A percentile compares a stretch with the other conserved stretches of the same genome.
Evolutionary conservation across 257 asterid species (phyloP).

Genomic region (Cordia subcordata): DNA sequence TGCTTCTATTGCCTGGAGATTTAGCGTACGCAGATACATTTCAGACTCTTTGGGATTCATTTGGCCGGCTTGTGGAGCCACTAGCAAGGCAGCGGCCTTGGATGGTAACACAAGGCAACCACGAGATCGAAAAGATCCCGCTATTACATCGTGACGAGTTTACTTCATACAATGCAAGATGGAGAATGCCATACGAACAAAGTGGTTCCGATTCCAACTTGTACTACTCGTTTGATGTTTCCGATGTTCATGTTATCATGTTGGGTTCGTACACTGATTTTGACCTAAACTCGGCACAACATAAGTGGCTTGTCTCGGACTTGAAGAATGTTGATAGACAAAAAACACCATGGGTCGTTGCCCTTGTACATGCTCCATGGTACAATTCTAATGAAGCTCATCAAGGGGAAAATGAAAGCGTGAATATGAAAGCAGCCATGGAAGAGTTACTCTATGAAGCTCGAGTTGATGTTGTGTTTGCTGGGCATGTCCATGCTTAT

Average conservation of each 20-base stretch:
- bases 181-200: conserved; percentile 77
- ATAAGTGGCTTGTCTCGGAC: conserved; percentile 55
- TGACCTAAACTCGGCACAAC: conserved; percentile 52
- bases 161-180: conserved; percentile 69
- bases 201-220: conserved; percentile 73
- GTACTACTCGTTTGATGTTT: conserved; percentile 70
- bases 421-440: conserved; percentile 57
- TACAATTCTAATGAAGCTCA: conserved; percentile 74
- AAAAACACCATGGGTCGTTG: conserved; percentile 74
- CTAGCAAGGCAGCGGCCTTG: conserved; percentile 70
- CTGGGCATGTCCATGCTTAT: conserved; percentile 94
- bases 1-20: conserved; percentile 67
- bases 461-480: conserved; percentile 59
- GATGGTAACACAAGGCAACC: conserved; percentile 98
- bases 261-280: conserved; percentile 79
- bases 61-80: conserved; percentile 62
- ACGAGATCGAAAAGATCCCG: conserved; percentile 59
- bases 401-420: conserved; percentile 57
- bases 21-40: conserved; percentile 51
- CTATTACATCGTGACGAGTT: conserved; percentile 22
- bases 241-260: conserved; percentile 75
- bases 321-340: conserved; percentile 42
- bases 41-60: conserved; percentile 71
- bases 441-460: conserved; percentile 63
- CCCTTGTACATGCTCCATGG: conserved; percentile 82